Base-by-base conservation (phyloP, 768 basidiomycete genomes). In the Leccinum olivaceopallidum region DNA sequence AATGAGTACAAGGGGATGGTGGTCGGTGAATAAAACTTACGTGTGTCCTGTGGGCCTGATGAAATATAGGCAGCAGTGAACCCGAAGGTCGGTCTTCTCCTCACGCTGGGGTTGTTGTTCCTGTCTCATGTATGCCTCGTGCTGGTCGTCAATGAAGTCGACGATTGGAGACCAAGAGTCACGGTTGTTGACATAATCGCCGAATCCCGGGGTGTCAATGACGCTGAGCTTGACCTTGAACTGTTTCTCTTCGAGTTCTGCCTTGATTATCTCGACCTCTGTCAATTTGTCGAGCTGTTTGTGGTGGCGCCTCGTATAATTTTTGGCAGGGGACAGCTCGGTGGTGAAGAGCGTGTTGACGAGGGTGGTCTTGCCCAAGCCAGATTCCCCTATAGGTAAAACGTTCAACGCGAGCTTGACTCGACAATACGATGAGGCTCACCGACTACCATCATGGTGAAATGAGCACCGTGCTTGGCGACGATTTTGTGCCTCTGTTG, bases 141-240 rank as follows among this genome's bases (percentile, higher is more conserved):
- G 93, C 78, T 94, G 92, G 81, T 94, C 93, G 73, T 94, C 92
- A 66, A 97, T 95, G 76, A 98, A 98, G 76, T 99, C 96, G 73
- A 99, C 89, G 67, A 99, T 98, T 57, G 97, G 97, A 30, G 86
- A 83, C 97, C 97, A 99, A 20, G 94, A 95, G 76, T 98, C 97
- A 59, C 94, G 87, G 85, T 99, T 99, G 92, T 99, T 99, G 79
- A 99, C 96, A 71, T 98, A 98, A 89, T 99, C 97, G 39, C 97
- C 97, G 64, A 98, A 99, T 30, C 97, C 97, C 57, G 97, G 97
- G 12, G 96, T 98, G 77, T 99, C 97, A 65, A 99, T 96, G 73
- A 98, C 97, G 18, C 92, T 95, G 65, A 99, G 87, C 83, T 98
- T 98, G 82, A 98, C 95, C 77, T 95, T 96, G 87, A 98, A 98